Base-by-base conservation (phyloP, 768 basidiomycete genomes). In the Mrakia hoshinonis region DNA sequence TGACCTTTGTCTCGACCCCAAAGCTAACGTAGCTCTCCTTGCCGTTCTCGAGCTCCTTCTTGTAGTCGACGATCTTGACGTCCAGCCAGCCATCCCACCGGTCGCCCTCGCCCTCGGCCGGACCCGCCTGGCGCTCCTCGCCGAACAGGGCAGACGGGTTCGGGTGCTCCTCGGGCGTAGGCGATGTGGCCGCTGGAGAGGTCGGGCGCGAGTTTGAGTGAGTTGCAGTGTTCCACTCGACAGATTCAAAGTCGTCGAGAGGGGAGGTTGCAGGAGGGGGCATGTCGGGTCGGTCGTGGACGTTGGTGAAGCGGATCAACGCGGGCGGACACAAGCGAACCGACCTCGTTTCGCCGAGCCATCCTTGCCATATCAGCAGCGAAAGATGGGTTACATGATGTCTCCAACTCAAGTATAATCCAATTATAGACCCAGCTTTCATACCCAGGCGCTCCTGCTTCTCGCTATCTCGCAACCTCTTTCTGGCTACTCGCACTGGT, bases 11-110 rank as follows among this genome's bases (percentile, higher is more conserved):
- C 15, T 51, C 49, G 9, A 72, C 22, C 29, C 67, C 72, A 67
- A 63, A 73, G 29, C 55, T 51, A 7, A 73, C 72, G 67, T 73
- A 52, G n/a, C 43, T 54, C 49, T 73, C 72, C 46, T 73, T 73
- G 34, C 72, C 67, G 11, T 36, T 48, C 34, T 67, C 72, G 29
- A 73, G n/a, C 65, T 72, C 70, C 70, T 72, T 73, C 60, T 68
- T 69, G 66, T 68, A 69, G 48, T 73, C 66, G 11, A 63, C 63
- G 43, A 73, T 55, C 29, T 60, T 68, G 0, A 62, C 67, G 20
- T 67, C 72, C 47, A 73, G 38, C 72, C 72, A 73, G 24, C 67
- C 67, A n/a, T 67, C 60, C 62, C 69, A 62, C 48, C 31, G 24
- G n/a, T 24, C n/a, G n/a, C 49, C 60, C 38, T 55, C 52, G 18